Percentiles rank a stretch among this genome's conserved stretches.
Conservation (phyloP, 305 asterid species). For the Fraxinus floribunda region DNA sequence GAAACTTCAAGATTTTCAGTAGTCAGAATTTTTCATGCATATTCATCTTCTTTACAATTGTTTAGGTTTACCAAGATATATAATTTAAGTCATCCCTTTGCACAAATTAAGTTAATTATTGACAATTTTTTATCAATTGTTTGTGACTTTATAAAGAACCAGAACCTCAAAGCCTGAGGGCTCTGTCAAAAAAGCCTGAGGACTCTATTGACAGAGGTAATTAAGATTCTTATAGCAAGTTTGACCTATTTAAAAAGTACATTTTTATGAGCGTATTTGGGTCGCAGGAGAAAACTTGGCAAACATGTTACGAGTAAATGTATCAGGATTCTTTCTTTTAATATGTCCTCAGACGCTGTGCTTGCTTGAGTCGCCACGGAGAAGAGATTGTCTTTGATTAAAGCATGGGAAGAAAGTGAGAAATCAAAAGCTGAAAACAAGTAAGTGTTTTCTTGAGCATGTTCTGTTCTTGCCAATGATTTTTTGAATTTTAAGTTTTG, state of each 20-base stretch:
- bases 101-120: no score
- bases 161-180: no score
- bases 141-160: slow-evolving; percentile 27
- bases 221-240: no score
- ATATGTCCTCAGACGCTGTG: slow-evolving; percentile 53
- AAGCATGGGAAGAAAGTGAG: slow-evolving; percentile 30
- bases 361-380: slow-evolving; percentile 72
- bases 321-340: slow-evolving; percentile 4
- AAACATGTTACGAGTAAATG: no score
- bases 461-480: slow-evolving; percentile 1
- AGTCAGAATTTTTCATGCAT: no score
- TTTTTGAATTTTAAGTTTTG: background rate
- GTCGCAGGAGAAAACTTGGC: no score
- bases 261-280: no score
- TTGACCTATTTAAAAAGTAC: no score
- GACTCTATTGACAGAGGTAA: slow-evolving; percentile 58
- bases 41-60: no score
- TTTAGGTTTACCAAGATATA: no score
- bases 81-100: no score
- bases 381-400: slow-evolving; percentile 68
- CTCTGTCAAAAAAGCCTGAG: slow-evolving; percentile 28
- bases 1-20: no score
- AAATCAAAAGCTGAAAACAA: slow-evolving; percentile 82
- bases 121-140: background rate
- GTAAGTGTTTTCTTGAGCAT: slow-evolving; percentile 34